Conservation (phyloP, 805 yeast species). For the Yarrowia sp. region DNA sequence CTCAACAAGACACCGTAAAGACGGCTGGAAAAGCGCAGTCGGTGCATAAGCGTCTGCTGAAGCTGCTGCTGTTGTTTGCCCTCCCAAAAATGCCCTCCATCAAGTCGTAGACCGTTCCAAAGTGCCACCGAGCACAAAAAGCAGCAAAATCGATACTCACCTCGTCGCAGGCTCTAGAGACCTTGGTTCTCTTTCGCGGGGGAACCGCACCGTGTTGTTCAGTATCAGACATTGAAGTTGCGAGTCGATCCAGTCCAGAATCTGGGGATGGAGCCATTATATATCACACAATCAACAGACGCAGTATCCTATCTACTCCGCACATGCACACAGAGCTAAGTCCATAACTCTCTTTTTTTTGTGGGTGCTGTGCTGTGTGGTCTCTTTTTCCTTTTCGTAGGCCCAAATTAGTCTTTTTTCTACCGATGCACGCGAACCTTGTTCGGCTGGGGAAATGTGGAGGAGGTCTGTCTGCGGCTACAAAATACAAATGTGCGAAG, state of each 20-base stretch:
- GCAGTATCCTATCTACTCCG: conserved; percentile 22
- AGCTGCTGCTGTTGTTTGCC: too few relatives aligned
- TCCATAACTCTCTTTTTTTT: background rate
- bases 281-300: conserved; percentile 9
- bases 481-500: too few relatives aligned
- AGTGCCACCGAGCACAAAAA: too few relatives aligned
- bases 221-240: conserved; percentile 23
- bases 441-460: conserved; percentile 26
- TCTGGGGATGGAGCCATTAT: conserved; percentile 19
- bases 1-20: too few relatives aligned
- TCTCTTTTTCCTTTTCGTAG: background rate
- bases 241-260: background rate
- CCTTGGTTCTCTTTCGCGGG: conserved; percentile 52
- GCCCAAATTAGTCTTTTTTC: too few relatives aligned
- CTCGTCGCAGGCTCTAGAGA: conserved; percentile 58
- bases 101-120: too few relatives aligned
- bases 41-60: too few relatives aligned
- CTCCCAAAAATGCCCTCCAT: background rate
- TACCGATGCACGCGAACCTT: conserved; percentile 8
- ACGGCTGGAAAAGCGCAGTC: too few relatives aligned
- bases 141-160: conserved; percentile 30
- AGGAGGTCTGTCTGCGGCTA: conserved; percentile 14
- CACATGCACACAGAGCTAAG: conserved; percentile 19
- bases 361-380: background rate
- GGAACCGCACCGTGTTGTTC: conserved; percentile 29